Percentiles rank a stretch among this genome's conserved stretches.
Conservation (phyloP, 208 protist genomes). For the Angomonas ambiguus region DNA sequence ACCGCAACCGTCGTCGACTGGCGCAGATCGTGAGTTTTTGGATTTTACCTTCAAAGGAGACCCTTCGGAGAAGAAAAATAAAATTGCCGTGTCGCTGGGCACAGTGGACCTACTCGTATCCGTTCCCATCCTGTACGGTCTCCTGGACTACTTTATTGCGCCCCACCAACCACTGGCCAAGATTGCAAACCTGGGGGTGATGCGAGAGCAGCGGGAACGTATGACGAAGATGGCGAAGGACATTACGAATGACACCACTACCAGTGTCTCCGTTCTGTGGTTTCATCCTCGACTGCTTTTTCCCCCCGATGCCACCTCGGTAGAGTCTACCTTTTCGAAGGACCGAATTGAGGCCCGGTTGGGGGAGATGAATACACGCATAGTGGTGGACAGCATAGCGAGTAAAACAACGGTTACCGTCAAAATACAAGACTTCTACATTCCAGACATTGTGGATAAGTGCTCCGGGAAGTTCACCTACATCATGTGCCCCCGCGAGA, state of each 20-base stretch:
- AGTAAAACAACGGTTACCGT: constrained; percentile 21
- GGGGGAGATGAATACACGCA: constrained; percentile 53
- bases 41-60: constrained; percentile 42
- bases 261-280: constrained; percentile 66
- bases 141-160: constrained; percentile 69
- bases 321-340: constrained; percentile 28
- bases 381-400: constrained; percentile 40
- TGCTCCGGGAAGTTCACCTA: constrained; percentile 43
- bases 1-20: not conserved
- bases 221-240: constrained; percentile 45
- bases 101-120: constrained; percentile 52
- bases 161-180: constrained; percentile 67
- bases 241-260: constrained; percentile 40
- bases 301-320: constrained; percentile 30
- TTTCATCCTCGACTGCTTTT: constrained; percentile 69
- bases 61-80: constrained; percentile 33
- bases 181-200: constrained; percentile 74
- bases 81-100: constrained; percentile 49
- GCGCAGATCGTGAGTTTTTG: constrained; percentile 25
- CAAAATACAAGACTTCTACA: constrained; percentile 55
- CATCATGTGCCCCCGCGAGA: constrained; percentile 10
- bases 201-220: constrained; percentile 72
- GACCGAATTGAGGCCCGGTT: constrained; percentile 53
- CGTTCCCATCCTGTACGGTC: constrained; percentile 55
- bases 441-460: constrained; percentile 64